Base-by-base conservation (phyloP, 306 rosid genomes). In the Rosa chinensis region DNA sequence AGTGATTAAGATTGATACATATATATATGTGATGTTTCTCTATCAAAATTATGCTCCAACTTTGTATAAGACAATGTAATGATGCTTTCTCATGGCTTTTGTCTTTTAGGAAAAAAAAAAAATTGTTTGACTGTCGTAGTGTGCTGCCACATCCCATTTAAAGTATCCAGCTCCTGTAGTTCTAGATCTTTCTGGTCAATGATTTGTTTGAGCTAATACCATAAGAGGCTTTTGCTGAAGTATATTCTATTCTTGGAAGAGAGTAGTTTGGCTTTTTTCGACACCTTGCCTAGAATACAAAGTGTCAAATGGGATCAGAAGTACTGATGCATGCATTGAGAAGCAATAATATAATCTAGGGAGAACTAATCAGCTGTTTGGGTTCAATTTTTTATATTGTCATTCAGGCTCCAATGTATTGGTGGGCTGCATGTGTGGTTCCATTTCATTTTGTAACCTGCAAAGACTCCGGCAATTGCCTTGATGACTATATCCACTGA, bases 271-370 rank as follows among this genome's bases (percentile, higher is more conserved):
- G 14, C 8, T 13, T 3, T 39, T 56, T 21, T 21, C 9, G 8
- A 28, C 50, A 12, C 68, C 40, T 23, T 43, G 48, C 56, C 23
- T 75, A 23, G 39, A 55, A 20, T 74, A 43, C 78, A 40, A 4
- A 25, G 28, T 50, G 45, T 32, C 28, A 5, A 72, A 56, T 56
- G 68, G n/a, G 43, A 75, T 45, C 68, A 40, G 18, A 32, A 59
- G 43, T 59, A 66, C 40, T 40, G 3, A 42, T 5, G 20, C 16
- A 5, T 28, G 56, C 70, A 16, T 1, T 21, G 78, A 56, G 68
- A 74, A 44, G 45, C 78, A 59, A 62, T 58, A 43, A 0, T 59
- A 75, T 75, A 43, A 32, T 75, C 42, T 59, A 59, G 44, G 70
- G 25, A 43, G 70, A 40, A 40, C 70, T 58, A 12, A 14, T 39